Evolutionary conservation across 2,329 filamentous ascomycete species (phyloP), one percentile per base, ranked within the genome.

Genomic region (Albophoma yamanashiensis): DNA sequence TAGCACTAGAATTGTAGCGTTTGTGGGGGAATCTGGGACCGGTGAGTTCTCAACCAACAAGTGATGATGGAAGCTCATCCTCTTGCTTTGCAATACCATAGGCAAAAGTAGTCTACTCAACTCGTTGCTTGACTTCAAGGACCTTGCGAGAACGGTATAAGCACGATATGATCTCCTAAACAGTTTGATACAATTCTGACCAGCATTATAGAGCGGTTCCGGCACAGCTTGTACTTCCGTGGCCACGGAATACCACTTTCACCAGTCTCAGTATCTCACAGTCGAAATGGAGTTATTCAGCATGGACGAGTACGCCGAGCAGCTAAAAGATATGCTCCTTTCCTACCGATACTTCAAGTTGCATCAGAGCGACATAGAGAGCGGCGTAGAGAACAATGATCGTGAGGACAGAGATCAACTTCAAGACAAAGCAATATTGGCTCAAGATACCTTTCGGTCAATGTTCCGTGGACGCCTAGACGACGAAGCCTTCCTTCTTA

Each of bases 51-150:
- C 34, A n/a, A 15, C 15, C n/a, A 11, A 43, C 8, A 2, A 11
- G 8, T 7, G 4, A 22, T 36, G 8, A 4, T 15, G 15, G 17
- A 6, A 6, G 55, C 25, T 25, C 43, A 38, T 61, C 38, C 55
- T 34, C 8, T 58, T 62, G 27, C 38, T 38, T 20, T 20, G 42
- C 38, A 7, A 36, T 36, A 7, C 34, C 4, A 36, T 36, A 74
- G 78, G 78, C 0, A 80, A 81, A 67, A 80, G 78, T 60, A 81
- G 78, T 60, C 65, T 81, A 3, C 68, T 81, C 20, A 81, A 81
- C 63, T 79, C 76, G 0, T 68, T 81, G 1, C 68, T 82, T 4
- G 78, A 81, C 57, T 68, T 57, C 0, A 57, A 63, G 1, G 69
- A 66, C 0, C 68, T 82, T 1, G 77, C 77, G 0, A 70, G 75